A percentile compares a stretch with the other conserved stretches of the same genome.
Evolutionary conservation across 441 rosid species (phyloP).

Genomic region (Populus hybrid): DNA sequence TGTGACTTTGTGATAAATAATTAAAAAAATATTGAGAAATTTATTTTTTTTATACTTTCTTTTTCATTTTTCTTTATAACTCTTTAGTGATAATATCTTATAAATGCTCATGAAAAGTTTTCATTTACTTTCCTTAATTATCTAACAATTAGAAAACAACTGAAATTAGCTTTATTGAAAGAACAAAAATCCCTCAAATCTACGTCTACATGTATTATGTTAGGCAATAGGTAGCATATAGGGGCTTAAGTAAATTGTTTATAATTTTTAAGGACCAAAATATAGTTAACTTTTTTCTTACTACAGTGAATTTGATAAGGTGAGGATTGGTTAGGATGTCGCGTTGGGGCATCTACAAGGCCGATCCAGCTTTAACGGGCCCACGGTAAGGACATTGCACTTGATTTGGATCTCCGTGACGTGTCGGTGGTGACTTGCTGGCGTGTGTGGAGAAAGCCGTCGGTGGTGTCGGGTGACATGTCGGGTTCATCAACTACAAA

Average conservation of each 20-base stretch:
- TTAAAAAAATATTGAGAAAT: no score
- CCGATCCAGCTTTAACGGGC: neutral
- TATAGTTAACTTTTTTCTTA: no score
- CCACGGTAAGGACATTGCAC: neutral
- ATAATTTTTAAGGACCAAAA: neutral
- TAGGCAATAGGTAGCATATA: neutral
- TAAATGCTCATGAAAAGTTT: neutral
- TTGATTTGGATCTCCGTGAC: neutral
- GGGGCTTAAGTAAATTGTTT: neutral
- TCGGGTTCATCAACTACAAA: neutral
- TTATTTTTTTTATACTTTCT: no score
- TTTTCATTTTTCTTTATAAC: no score
- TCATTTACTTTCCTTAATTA: neutral
- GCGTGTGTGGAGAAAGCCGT: neutral
- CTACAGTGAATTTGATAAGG: neutral
- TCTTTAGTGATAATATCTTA: no score
- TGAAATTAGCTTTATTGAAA: neutral
- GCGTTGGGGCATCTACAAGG: neutral
- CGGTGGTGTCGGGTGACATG: neutral
- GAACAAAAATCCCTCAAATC: neutral
- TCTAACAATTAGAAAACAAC: no score
- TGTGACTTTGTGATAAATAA: no score
- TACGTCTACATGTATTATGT: neutral
- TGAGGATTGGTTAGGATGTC: neutral
- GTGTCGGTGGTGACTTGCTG: neutral